Evolutionary conservation across 805 yeast species (phyloP).

Genomic region (Teunomyces cretensis): DNA sequence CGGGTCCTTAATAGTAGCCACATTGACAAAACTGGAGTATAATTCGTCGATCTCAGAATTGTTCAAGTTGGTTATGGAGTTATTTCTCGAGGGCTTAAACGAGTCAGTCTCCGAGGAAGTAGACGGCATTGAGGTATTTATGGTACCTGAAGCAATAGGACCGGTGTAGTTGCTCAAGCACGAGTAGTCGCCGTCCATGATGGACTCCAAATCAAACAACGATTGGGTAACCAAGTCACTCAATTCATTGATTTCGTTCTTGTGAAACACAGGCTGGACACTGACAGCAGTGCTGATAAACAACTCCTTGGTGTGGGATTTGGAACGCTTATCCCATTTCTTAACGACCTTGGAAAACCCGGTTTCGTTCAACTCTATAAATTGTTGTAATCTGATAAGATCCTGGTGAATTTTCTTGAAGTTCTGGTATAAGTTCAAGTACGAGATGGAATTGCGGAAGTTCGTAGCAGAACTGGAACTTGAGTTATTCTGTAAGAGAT

Average conservation of each 20-base stretch:
- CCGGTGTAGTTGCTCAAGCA: slow-evolving; percentile 17
- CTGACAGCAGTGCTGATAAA: slow-evolving; percentile 90
- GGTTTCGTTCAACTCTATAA: slow-evolving; percentile 90
- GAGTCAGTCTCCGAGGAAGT: background rate
- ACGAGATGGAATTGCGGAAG: slow-evolving; percentile 70
- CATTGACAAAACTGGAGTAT: slow-evolving; percentile 65
- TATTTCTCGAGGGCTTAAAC: background rate
- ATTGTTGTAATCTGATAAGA: slow-evolving; percentile 84
- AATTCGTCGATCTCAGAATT: slow-evolving; percentile 64
- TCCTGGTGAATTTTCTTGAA: slow-evolving; percentile 88
- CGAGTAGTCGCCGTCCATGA: slow-evolving; percentile 45
- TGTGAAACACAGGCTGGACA: slow-evolving; percentile 94
- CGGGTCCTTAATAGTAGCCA: slow-evolving; percentile 44
- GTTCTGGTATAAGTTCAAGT: slow-evolving; percentile 80
- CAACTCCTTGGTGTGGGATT: slow-evolving; percentile 90
- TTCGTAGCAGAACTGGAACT: slow-evolving; percentile 21
- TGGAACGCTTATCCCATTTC: slow-evolving; percentile 97
- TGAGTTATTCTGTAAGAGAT: slow-evolving; percentile 3
- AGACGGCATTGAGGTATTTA: background rate
- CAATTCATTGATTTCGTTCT: slow-evolving; percentile 79
- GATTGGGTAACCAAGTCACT: slow-evolving; percentile 72
- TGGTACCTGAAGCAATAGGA: slow-evolving; percentile 1
- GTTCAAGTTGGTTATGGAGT: slow-evolving; percentile 16
- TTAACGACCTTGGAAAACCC: slow-evolving; percentile 95
- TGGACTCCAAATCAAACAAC: slow-evolving; percentile 70